Percentiles rank a stretch among this genome's conserved stretches.
phyloP scores from a whole-genome alignment of 768 basidiomycete species.

The Suillus weaverae region DNA sequence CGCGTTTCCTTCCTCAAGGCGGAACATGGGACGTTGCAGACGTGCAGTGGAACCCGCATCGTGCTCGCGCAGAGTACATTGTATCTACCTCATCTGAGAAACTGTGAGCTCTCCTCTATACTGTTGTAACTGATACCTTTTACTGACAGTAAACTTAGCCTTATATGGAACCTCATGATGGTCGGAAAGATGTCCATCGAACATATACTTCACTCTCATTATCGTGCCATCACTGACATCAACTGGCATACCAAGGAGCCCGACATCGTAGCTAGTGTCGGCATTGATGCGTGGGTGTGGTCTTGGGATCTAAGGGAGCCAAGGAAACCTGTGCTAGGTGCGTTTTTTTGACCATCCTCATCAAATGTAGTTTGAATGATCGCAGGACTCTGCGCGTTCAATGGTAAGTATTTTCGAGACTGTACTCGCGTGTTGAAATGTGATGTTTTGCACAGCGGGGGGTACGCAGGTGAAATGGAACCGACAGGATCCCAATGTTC shows the following conservation, averaged over 20 bases:
- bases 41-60: conserved; percentile 91
- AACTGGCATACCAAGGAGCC: conserved; percentile 93
- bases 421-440: neutral
- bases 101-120: conserved; percentile 49
- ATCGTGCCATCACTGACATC: conserved; percentile 95
- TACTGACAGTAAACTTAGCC: conserved; percentile 37
- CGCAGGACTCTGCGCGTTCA: conserved; percentile 58
- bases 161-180: conserved; percentile 92
- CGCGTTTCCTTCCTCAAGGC: conserved; percentile 93
- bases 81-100: conserved; percentile 89
- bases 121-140: neutral
- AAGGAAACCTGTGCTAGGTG: conserved; percentile 70
- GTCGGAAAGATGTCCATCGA: conserved; percentile 78
- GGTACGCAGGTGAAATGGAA: conserved; percentile 99
- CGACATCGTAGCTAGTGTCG: conserved; percentile 83
- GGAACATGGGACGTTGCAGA: conserved; percentile 96
- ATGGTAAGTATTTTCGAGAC: conserved; percentile 36
- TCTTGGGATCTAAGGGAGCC: conserved; percentile 85
- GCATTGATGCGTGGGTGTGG: conserved; percentile 94
- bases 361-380: conserved; percentile 5
- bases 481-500: conserved; percentile 75
- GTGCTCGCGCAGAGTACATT: conserved; percentile 72
- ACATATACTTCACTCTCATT: conserved; percentile 84
- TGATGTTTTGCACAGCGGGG: conserved; percentile 48
- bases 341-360: conserved; percentile 4